A percentile compares a stretch with the other conserved stretches of the same genome.
Evolutionary conservation across 805 yeast species (phyloP).

Genomic region (Ogataea nakhonphanomensis): DNA sequence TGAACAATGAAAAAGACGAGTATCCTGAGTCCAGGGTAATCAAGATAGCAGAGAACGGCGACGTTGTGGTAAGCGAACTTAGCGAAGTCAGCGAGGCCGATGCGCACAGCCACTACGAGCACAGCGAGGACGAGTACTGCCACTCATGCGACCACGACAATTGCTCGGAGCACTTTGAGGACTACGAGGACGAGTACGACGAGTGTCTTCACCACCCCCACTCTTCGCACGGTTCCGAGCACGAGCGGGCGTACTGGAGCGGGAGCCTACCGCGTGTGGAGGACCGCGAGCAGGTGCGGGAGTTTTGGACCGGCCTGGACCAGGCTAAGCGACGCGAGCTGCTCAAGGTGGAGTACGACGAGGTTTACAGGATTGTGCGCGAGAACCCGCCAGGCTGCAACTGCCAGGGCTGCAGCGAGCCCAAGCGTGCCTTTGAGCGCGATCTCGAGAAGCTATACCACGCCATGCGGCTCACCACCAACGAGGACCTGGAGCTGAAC

Average conservation of each 20-base stretch:
- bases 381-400: constrained; percentile 60
- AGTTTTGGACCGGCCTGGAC: constrained; percentile 65
- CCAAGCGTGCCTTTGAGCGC: constrained; percentile 65
- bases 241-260: constrained; percentile 9
- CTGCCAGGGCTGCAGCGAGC: constrained; percentile 76
- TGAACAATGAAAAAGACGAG: constrained; percentile 55
- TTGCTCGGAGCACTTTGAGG: constrained; percentile 15
- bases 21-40: constrained; percentile 73
- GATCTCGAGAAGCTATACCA: constrained; percentile 75
- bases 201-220: constrained; percentile 17
- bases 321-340: constrained; percentile 59
- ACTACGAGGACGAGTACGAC: constrained; percentile 16
- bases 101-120: constrained; percentile 11
- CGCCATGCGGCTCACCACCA: constrained; percentile 26
- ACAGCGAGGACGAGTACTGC: constrained; percentile 16
- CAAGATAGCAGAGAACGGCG: constrained; percentile 66
- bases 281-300: constrained; percentile 48
- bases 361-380: constrained; percentile 61
- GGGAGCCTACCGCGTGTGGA: constrained; percentile 6
- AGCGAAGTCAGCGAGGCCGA: constrained; percentile 13
- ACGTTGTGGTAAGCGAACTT: constrained; percentile 65
- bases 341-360: constrained; percentile 63
- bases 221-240: constrained; percentile 8
- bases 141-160: constrained; percentile 19
- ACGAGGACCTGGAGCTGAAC: constrained; percentile 28